These are phyloP conservation scores for Lindgomyces ingoldianus DNA, from an alignment of 495 filamentous ascomycete species.

Conservation along the genomic window DNA sequence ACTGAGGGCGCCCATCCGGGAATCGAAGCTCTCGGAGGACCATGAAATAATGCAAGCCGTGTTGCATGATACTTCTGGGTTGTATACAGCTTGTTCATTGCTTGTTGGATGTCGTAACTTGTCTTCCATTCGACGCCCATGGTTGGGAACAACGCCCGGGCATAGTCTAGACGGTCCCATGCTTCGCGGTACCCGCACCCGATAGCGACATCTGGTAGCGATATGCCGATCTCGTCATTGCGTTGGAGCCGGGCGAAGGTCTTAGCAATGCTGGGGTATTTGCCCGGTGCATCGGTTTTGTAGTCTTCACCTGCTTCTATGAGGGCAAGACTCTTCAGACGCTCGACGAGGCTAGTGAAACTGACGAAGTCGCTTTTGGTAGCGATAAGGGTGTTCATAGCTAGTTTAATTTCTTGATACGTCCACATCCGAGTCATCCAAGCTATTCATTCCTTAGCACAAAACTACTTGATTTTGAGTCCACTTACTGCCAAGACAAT, in stretches of 20 bases:
- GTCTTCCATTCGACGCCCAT: background rate
- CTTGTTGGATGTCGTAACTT: background rate
- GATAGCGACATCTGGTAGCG: slow-evolving; percentile 1
- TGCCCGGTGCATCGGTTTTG: background rate
- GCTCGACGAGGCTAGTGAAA: background rate
- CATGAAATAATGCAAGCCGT: background rate
- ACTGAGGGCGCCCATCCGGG: slow-evolving; percentile 2
- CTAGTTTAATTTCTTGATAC: slow-evolving; percentile 8
- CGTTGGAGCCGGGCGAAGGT: background rate
- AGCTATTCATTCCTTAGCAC: background rate
- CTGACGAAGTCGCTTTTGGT: background rate
- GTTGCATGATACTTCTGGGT: slow-evolving; percentile 1
- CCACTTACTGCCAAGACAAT: slow-evolving; percentile 1
- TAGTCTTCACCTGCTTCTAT: background rate
- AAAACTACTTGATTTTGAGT: no score
- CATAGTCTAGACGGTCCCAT: slow-evolving; percentile 4
- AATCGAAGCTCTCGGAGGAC: background rate
- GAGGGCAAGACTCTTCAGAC: background rate
- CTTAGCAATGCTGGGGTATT: background rate
- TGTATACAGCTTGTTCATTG: background rate
- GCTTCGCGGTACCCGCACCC: slow-evolving; percentile 8
- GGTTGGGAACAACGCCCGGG: slow-evolving; percentile 1
- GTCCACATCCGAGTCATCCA: slow-evolving; percentile 9
- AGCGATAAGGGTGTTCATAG: background rate
- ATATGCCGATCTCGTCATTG: background rate